Evolutionary conservation across 2,329 filamentous ascomycete genomes (phyloP), one percentile per base, ranked within the genome.

Genomic region (Pseudogymnoascus sp.): DNA sequence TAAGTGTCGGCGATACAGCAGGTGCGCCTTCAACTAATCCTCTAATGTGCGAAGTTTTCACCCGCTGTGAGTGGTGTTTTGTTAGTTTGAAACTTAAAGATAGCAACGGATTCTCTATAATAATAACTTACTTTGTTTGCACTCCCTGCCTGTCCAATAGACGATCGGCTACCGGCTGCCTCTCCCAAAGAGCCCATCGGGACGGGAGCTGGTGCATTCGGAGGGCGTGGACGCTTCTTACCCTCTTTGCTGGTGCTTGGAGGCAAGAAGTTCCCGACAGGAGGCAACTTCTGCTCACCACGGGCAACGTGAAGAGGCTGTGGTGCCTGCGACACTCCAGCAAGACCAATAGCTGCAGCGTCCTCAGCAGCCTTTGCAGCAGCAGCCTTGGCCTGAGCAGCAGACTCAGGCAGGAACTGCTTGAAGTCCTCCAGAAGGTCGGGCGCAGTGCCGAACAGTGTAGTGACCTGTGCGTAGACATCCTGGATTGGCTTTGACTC

Each of bases 401-500:
- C 87, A 45, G 93, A 95, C 73, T 99, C 94, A 0, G 94, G 94
- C 6, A 99, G 81, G 68, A 99, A 99, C 72, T 99, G 94, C 74
- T 99, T 99, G 73, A 99, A 99, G 71, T 99, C 94, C 74, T 99
- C 94, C 1, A 99, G 80, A 10, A 99, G 84, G 75, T 99, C 94
- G 4, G 93, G 93, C 0, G 95, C 94, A 4, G 89, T 88, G 72
- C 91, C 92, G 77, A 99, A 99, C 0, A 99, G 80, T 33, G 88
- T 89, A 0, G 95, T 99, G 25, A 99, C 94, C 74, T 99, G 94
- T 1, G 90, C 89, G 74, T 99, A 99, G 2, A 99, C 94, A 74
- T 99, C 94, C 73, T 97, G 92, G 37, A 99, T 99, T 0, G 94
- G 95, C 72, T 97, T 97, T 60, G 94, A 96, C 74, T 99, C 94